Base-by-base conservation (phyloP, 1,139 yeast species). In the Yamadazyma membranifaciens region DNA sequence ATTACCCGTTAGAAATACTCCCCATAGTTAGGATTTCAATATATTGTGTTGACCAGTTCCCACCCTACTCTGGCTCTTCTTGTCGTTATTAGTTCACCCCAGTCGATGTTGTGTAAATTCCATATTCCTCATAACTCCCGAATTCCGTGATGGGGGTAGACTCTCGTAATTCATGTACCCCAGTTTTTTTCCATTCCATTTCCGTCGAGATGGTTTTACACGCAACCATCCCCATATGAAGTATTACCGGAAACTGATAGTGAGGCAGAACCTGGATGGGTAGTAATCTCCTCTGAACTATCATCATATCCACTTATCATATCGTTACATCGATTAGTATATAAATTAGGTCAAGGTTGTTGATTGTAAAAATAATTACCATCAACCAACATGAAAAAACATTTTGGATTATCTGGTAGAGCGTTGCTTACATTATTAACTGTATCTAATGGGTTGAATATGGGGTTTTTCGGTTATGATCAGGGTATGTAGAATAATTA, bases 381-480 rank as follows among this genome's bases (percentile, higher is more conserved):
- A 30, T 2, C 13, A 14, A 17, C 9, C 34, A 37, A 25, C 9
- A 47, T 48, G 49, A 45, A 42, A 32, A 38, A 46, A 26, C 11
- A 26, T 41, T 43, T 48, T 22, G 51, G 51, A 9, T 37, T 49
- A 11, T 36, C 48, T 10, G 53, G 53, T 9, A 48, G 42, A 16
- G 16, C 30, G 2, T 39, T 48, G 13, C 35, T 49, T 29, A 38
- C 42, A 4, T 29, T 48, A 11, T 41, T 49, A 29, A 48, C 53
- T 3, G n/a, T 47, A 2, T 41, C 46, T 16, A 46, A 48, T 38
- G 49, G 49, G 33, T 43, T 48, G 4, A 45, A 46, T 14, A 46
- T 47, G 44, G 50, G 48, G 4, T 47, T 47, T 48, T 83, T 83
- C 55, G 91, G 91, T 41, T 82, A 81, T 51, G 88, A 83, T 56